Conservation (phyloP, 768 basidiomycete species). For the Galerina marginata region DNA sequence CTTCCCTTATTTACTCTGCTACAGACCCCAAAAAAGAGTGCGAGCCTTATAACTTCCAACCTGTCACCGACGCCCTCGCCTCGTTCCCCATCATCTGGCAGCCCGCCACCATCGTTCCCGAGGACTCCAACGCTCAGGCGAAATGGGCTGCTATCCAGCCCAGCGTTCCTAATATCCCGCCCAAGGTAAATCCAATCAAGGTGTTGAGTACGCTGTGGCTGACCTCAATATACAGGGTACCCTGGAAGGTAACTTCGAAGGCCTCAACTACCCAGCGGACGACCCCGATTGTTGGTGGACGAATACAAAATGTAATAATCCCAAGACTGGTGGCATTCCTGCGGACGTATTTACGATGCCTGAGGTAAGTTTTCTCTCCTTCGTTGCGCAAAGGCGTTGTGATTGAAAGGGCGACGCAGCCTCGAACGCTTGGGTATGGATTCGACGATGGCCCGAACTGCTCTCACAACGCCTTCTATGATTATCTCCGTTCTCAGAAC, state of each 20-base stretch:
- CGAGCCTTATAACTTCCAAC: conserved; percentile 45
- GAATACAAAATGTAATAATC: conserved; percentile 45
- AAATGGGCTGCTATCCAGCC: conserved; percentile 49
- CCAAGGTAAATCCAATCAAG: conserved; percentile 37
- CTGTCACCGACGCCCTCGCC: conserved; percentile 33
- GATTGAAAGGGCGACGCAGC: conserved; percentile 34
- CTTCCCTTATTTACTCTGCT: not conserved
- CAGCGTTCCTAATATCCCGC: conserved; percentile 51
- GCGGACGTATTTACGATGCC: conserved; percentile 52
- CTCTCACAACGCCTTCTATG: conserved; percentile 66
- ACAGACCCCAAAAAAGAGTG: conserved; percentile 40
- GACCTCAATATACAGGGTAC: conserved; percentile 22
- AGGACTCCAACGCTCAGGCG: conserved; percentile 46
- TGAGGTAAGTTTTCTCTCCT: conserved; percentile 40
- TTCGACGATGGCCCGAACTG: conserved; percentile 74
- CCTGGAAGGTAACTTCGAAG: conserved; percentile 34
- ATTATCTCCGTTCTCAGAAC: conserved; percentile 53
- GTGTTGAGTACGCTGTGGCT: not conserved
- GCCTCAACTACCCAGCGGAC: conserved; percentile 36
- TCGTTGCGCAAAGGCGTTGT: not conserved
- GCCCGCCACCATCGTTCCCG: conserved; percentile 46
- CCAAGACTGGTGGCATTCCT: conserved; percentile 49
- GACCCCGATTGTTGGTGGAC: conserved; percentile 67
- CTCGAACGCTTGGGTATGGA: conserved; percentile 59
- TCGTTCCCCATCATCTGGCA: conserved; percentile 53